phyloP scores from a whole-genome alignment of 1,139 yeast genomes.

The Saccharomyces pastorianus region DNA sequence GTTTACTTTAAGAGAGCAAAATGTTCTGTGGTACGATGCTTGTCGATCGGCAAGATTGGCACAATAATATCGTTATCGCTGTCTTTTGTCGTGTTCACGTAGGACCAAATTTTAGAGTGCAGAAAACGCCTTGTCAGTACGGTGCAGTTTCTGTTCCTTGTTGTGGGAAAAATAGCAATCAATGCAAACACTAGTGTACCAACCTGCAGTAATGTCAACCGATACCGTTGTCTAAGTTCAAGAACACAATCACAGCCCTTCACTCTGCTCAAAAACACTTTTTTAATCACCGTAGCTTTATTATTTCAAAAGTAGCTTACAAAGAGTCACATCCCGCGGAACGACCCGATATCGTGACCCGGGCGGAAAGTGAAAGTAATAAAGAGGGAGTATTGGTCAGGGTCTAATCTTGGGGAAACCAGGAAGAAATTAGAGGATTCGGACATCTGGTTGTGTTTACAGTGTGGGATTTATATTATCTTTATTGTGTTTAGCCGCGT shows the following conservation, averaged over 20 bases:
- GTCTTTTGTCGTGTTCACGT: not conserved
- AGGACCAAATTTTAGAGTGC: not conserved
- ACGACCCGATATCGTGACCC: not conserved
- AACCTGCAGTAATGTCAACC: not conserved
- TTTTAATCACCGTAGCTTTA: not conserved
- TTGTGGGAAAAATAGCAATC: not conserved
- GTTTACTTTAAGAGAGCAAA: not conserved
- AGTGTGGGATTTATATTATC: not conserved
- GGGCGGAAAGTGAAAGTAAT: not conserved
- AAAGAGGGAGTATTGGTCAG: not conserved
- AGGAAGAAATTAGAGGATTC: not conserved
- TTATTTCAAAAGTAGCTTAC: not conserved
- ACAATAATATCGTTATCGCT: not conserved
- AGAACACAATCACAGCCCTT: not conserved
- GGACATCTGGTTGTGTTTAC: not conserved
- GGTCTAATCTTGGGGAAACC: not conserved
- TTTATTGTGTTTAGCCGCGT: not conserved
- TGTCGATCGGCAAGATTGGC: not conserved
- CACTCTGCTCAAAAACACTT: not conserved
- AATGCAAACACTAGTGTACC: not conserved
- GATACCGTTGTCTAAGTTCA: not conserved
- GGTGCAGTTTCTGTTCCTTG: not conserved
- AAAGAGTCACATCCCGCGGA: conserved; percentile 1
- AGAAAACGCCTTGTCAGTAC: not conserved
- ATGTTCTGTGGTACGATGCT: not conserved